Evolutionary conservation across 2,329 filamentous ascomycete species (phyloP).

Genomic region (Sporothrix protearum): DNA sequence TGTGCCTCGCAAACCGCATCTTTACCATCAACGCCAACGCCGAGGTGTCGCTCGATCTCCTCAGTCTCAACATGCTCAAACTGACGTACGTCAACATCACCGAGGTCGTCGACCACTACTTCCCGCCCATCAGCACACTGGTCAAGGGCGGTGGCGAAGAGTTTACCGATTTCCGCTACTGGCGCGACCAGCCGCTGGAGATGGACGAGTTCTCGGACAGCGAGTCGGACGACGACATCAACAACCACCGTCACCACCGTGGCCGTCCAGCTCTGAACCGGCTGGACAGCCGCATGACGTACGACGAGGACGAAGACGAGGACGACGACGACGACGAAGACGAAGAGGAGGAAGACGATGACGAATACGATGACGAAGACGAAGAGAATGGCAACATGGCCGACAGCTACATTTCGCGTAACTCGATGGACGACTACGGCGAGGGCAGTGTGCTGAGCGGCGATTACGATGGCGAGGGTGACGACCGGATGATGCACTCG

Average conservation of each 20-base stretch:
- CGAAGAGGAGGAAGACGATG: constrained; percentile 41
- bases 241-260: constrained; percentile 9
- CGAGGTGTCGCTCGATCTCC: constrained; percentile 84
- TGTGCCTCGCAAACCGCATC: constrained; percentile 84
- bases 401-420: constrained; percentile 44
- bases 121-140: constrained; percentile 83
- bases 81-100: constrained; percentile 96
- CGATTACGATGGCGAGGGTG: constrained; percentile 45
- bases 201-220: constrained; percentile 86
- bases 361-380: constrained; percentile 40
- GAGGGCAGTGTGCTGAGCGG: constrained; percentile 44
- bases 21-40: constrained; percentile 97
- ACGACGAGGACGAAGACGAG: constrained; percentile 41
- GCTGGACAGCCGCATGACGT: constrained; percentile 34
- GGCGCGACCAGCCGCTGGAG: constrained; percentile 80
- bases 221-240: constrained; percentile 56
- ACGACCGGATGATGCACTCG: constrained; percentile 42
- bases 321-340: constrained; percentile 45
- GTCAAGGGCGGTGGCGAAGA: constrained; percentile 88
- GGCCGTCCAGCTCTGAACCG: background rate
- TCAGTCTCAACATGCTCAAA: constrained; percentile 90
- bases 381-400: constrained; percentile 44
- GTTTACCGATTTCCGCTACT: constrained; percentile 96
- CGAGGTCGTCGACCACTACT: constrained; percentile 97
- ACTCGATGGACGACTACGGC: constrained; percentile 38